Evolutionary conservation across 148 eudicot genomes (phyloP).

Genomic region (Rheum nobile): DNA sequence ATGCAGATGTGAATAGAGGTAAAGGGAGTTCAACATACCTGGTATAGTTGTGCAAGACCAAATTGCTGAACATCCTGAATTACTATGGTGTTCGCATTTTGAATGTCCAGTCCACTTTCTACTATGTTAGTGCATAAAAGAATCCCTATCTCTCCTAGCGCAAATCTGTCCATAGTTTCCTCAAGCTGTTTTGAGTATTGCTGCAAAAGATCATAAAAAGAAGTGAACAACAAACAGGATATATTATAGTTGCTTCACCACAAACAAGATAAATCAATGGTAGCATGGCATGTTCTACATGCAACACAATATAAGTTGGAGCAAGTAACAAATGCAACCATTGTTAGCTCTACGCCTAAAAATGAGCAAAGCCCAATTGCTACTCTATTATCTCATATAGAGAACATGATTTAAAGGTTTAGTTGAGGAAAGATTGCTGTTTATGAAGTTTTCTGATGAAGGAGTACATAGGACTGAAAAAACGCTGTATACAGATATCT

Average conservation of each 20-base stretch:
- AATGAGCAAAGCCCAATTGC: not conserved
- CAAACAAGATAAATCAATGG: not conserved
- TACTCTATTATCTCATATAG: not conserved
- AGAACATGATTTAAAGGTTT: not conserved
- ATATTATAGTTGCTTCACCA: not conserved
- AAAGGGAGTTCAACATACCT: conserved; percentile 34
- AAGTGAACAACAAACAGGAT: conserved; percentile 1
- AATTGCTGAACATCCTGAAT: conserved; percentile 94
- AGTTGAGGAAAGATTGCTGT: not conserved
- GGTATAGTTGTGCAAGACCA: conserved; percentile 95
- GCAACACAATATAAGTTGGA: not conserved
- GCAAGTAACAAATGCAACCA: not conserved
- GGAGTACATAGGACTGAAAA: not conserved
- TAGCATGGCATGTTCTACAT: not conserved
- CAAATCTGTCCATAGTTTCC: conserved; percentile 87
- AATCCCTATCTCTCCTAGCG: conserved; percentile 56
- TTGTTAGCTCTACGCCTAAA: not conserved
- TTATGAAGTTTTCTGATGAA: not conserved
- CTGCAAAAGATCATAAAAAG: conserved; percentile 31
- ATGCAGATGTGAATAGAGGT: not conserved
- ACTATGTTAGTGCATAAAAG: conserved; percentile 90
- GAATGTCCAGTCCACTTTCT: conserved; percentile 96
- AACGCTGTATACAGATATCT: not conserved
- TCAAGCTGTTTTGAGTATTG: conserved; percentile 94
- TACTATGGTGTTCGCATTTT: conserved; percentile 91